Conservation (phyloP, 495 filamentous ascomycete genomes). For the Poronia punctata region DNA sequence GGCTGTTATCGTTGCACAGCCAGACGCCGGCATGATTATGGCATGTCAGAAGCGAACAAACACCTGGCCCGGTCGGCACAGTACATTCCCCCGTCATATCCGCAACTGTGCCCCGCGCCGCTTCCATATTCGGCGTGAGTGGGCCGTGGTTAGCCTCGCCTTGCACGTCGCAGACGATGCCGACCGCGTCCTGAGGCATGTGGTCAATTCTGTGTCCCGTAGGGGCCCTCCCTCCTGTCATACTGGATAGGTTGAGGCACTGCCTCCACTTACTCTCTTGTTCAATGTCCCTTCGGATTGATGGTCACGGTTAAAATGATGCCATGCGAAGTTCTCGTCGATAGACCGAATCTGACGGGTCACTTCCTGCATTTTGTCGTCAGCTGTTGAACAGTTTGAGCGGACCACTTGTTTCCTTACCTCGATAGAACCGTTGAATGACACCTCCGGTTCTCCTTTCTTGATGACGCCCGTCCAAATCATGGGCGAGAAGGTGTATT, state of each 20-base stretch:
- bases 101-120: background rate
- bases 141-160: background rate
- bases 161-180: background rate
- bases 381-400: background rate
- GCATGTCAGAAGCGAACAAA: slow-evolving; percentile 3
- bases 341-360: background rate
- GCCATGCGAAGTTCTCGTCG: slow-evolving; percentile 6
- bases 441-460: slow-evolving; percentile 2
- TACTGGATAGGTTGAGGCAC: background rate
- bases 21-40: slow-evolving; percentile 2
- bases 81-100: background rate
- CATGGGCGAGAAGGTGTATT: slow-evolving; percentile 7
- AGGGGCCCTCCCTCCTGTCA: background rate
- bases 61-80: background rate
- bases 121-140: background rate
- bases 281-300: too few relatives aligned
- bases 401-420: background rate
- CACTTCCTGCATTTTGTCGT: background rate
- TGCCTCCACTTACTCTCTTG: too few relatives aligned
- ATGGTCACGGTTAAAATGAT: background rate
- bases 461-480: slow-evolving; percentile 6
- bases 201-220: background rate
- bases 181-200: background rate
- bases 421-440: slow-evolving; percentile 5
- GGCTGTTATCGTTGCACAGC: slow-evolving; percentile 11